A percentile compares a stretch with the other conserved stretches of the same genome.
These are phyloP conservation scores for Phylloporus rhodoxanthus DNA, from an alignment of 768 basidiomycete species.

Conservation along the genomic window DNA sequence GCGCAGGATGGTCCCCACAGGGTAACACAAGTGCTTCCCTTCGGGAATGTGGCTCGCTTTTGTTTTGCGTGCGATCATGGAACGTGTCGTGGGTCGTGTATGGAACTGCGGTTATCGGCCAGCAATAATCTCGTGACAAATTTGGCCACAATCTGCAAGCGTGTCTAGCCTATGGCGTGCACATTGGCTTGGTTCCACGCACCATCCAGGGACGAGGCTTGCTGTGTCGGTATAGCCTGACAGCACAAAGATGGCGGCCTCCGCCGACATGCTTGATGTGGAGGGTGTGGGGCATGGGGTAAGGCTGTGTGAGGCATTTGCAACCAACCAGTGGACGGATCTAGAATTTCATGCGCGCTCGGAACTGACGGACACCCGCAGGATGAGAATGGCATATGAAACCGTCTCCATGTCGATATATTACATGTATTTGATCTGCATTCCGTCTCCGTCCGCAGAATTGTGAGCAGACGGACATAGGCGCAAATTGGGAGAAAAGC, in stretches of 20 bases:
- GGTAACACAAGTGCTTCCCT: neutral
- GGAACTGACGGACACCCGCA: conserved; percentile 15
- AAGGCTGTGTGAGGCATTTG: conserved; percentile 16
- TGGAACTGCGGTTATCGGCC: conserved; percentile 7
- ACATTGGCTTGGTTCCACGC: neutral
- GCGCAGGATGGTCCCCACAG: conserved; percentile 1
- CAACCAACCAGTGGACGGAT: conserved; percentile 21
- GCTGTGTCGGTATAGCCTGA: conserved; percentile 5
- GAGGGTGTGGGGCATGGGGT: conserved; percentile 24
- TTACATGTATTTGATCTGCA: neutral
- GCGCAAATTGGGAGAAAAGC: neutral
- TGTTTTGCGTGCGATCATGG: conserved; percentile 8
- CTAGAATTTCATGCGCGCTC: conserved; percentile 5
- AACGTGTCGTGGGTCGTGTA: neutral
- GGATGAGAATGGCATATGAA: conserved; percentile 3
- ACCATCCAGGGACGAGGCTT: neutral
- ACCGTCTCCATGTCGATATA: conserved; percentile 17
- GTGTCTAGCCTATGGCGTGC: neutral
- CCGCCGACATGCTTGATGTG: conserved; percentile 16
- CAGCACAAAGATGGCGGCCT: conserved; percentile 23
- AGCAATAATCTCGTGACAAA: conserved; percentile 4
- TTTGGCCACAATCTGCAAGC: conserved; percentile 6
- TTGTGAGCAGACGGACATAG: neutral
- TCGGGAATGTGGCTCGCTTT: neutral
- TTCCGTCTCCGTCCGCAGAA: conserved; percentile 15